phyloP scores from a whole-genome alignment of 192 early-diverging fungal genomes.

The Coemansia sp. region DNA sequence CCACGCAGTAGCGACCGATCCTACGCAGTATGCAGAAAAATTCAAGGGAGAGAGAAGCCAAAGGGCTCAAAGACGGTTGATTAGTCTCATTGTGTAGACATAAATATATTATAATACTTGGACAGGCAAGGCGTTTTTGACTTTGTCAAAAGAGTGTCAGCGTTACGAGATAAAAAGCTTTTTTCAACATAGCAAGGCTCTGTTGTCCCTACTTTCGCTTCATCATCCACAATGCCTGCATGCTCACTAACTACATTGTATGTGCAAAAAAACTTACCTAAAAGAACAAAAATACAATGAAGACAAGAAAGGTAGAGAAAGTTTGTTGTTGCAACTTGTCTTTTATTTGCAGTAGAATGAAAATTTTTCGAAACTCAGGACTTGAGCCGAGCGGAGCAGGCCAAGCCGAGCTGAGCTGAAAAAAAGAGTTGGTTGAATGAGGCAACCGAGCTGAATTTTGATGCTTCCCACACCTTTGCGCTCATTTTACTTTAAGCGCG shows the following conservation, averaged over 20 bases:
- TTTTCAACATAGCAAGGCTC: constrained; percentile 22
- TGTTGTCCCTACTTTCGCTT: constrained; percentile 47
- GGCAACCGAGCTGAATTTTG: not conserved
- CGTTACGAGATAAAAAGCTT: constrained; percentile 33
- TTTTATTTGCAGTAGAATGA: not conserved
- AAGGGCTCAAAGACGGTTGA: too few species aligned
- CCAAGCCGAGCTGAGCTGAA: not conserved
- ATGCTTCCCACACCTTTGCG: too few species aligned
- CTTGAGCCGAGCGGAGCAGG: constrained; percentile 5
- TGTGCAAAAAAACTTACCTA: constrained; percentile 3
- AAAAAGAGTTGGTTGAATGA: not conserved
- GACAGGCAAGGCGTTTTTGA: not conserved
- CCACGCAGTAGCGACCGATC: too few species aligned
- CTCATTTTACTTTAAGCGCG: constrained; percentile 9
- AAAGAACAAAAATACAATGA: not conserved
- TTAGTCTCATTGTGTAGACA: too few species aligned
- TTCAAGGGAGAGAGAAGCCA: too few species aligned
- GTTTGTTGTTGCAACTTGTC: not conserved
- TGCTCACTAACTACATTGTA: not conserved
- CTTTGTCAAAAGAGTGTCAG: constrained; percentile 23
- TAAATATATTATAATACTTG: too few species aligned
- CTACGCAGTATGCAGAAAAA: too few species aligned
- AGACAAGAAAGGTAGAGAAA: not conserved
- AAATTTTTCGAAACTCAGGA: constrained; percentile 5
- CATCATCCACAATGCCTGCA: constrained; percentile 33